A percentile compares a stretch with the other conserved stretches of the same genome.
These are phyloP conservation scores for Ganoderma meredithae DNA, from an alignment of 1,284 basidiomycete genomes.

Conservation along the genomic window DNA sequence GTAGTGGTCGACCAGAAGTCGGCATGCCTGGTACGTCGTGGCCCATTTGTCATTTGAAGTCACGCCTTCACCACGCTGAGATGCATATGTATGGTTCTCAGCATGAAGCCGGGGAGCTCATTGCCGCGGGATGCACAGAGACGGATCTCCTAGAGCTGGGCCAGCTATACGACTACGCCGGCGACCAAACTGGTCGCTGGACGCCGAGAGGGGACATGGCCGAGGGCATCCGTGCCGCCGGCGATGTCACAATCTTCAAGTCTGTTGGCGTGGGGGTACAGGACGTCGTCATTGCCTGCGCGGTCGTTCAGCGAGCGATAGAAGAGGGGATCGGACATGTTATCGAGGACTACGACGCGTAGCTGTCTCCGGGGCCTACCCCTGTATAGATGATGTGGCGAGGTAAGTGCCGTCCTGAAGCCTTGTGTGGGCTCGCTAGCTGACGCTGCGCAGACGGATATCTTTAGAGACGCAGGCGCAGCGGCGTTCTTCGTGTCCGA, in stretches of 20 bases:
- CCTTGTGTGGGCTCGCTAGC: neutral
- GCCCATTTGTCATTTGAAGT: neutral
- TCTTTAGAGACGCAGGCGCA: neutral
- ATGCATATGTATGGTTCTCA: constrained; percentile 7
- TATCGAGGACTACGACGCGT: constrained; percentile 48
- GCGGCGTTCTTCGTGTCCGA: neutral
- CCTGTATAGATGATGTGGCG: neutral
- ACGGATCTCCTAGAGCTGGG: constrained; percentile 66
- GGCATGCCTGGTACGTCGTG: constrained; percentile 57
- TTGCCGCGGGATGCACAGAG: constrained; percentile 52
- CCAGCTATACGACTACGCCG: constrained; percentile 52
- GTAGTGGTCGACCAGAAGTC: constrained; percentile 78
- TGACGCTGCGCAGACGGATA: neutral
- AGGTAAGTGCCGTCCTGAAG: neutral
- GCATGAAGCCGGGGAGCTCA: constrained; percentile 81
- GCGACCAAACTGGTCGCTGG: constrained; percentile 33
- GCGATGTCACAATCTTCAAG: constrained; percentile 77
- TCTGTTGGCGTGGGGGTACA: constrained; percentile 81
- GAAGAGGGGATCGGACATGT: constrained; percentile 46
- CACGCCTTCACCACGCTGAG: neutral
- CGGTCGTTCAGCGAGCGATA: constrained; percentile 51
- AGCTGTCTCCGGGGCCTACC: constrained; percentile 8
- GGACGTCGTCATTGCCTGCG: constrained; percentile 71
- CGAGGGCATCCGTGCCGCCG: constrained; percentile 41
- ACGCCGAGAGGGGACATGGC: constrained; percentile 33